These are phyloP conservation scores for Forsythia suspensa DNA, from an alignment of 257 asterid species.

Conservation along the genomic window DNA sequence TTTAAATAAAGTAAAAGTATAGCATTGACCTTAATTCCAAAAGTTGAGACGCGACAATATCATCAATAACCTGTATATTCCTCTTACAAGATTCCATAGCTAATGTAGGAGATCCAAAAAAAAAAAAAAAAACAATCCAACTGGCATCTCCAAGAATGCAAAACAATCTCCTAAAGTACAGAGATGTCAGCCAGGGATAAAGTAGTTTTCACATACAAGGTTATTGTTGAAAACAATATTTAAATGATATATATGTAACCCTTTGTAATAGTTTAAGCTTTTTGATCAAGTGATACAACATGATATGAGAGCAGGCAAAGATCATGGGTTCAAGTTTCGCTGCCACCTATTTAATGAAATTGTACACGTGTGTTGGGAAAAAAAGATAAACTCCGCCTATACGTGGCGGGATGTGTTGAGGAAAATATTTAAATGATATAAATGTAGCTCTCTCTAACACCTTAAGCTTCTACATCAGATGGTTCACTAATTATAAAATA, in stretches of 20 bases:
- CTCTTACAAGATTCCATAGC: neutral
- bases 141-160: neutral
- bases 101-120: too few relatives aligned
- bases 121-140: neutral
- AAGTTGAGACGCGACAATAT: neutral
- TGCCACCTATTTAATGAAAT: neutral
- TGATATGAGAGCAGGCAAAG: neutral
- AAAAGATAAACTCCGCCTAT: neutral
- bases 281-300: neutral
- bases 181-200: neutral
- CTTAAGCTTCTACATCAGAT: neutral
- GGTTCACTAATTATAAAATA: too few relatives aligned
- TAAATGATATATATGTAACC: neutral
- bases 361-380: neutral
- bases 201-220: neutral
- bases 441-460: neutral
- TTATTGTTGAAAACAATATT: neutral
- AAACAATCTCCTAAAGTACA: neutral
- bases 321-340: neutral
- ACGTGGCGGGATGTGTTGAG: neutral
- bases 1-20: neutral
- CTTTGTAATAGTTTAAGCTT: too few relatives aligned
- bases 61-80: neutral
- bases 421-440: too few relatives aligned
- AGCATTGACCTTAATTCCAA: neutral